Evolutionary conservation across 768 basidiomycete species (phyloP), one percentile per base, ranked within the genome.

Genomic region (Rhodotorula graminis): DNA sequence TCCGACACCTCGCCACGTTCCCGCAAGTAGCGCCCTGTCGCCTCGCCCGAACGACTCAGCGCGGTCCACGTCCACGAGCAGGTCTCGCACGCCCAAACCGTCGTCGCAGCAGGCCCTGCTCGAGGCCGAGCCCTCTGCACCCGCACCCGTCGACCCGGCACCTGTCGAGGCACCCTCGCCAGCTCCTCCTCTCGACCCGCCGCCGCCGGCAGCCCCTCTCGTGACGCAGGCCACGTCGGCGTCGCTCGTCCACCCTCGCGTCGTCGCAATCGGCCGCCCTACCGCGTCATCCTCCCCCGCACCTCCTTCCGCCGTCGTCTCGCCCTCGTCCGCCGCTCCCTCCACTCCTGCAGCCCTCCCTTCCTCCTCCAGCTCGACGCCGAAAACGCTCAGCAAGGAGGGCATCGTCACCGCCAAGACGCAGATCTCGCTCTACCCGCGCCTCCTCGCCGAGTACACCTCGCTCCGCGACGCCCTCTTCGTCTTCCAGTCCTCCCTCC

Each of bases 151-250:
- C 37, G 37, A 37, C 37, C 37, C 37, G 37, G 9, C 37, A 37
- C 29, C 53, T 55, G 53, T 29, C 53, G n/a, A n/a, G n/a, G 12
- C 53, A 37, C 37, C 37, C 37, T 37, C 9, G 37, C 37, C 4
- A 4, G 37, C 37, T 37, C 37, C 37, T 37, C 37, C 37, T 37
- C 37, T 37, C 37, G 37, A 37, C 37, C 56, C 31, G 18, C 56
- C 9, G 4, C 33, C 56, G 6, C 2, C 8, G 0, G 56, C 18
- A 0, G 37, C 37, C 9, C 5, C 37, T 5, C 37, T 4, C 9
- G 37, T 4, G 37, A 23, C 23, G 19, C 40, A 42, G 6, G 7
- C 10, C 6, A 10, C 47, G 16, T 2, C 18, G 0, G 27, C 52
- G 6, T n/a, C 14, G 2, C n/a, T 19, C 40, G 27, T 29, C 6